These are phyloP conservation scores for Alternaria solani DNA, from an alignment of 2,329 filamentous ascomycete genomes.

Conservation along the genomic window DNA sequence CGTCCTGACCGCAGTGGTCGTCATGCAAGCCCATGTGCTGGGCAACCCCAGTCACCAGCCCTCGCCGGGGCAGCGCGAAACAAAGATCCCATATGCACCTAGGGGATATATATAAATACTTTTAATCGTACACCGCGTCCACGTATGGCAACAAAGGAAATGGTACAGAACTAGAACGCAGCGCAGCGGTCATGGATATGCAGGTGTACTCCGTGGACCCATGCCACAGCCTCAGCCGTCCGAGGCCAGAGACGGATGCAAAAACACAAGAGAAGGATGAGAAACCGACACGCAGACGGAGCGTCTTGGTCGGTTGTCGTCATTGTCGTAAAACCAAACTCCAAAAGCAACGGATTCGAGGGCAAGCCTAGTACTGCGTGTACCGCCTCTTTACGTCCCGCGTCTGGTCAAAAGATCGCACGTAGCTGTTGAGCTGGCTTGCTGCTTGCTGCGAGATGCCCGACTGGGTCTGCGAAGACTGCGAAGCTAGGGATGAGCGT, in stretches of 20 bases:
- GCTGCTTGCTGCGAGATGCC: slow-evolving; percentile 78
- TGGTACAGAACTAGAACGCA: slow-evolving; percentile 34
- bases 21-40: slow-evolving; percentile 15
- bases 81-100: slow-evolving; percentile 18
- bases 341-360: slow-evolving; percentile 8
- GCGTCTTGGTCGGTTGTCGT: slow-evolving; percentile 21
- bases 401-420: slow-evolving; percentile 86
- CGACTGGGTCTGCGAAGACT: slow-evolving; percentile 61
- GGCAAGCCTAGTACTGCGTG: slow-evolving; percentile 39
- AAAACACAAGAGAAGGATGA: slow-evolving; percentile 12
- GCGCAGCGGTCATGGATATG: slow-evolving; percentile 28
- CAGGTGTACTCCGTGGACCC: slow-evolving; percentile 33
- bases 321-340: slow-evolving; percentile 32
- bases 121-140: slow-evolving; percentile 42
- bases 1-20: slow-evolving; percentile 20
- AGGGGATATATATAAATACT: slow-evolving; percentile 40
- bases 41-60: slow-evolving; percentile 16
- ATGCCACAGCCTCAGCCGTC: slow-evolving; percentile 23
- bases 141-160: slow-evolving; percentile 29
- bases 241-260: slow-evolving; percentile 24
- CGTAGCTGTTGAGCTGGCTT: slow-evolving; percentile 83
- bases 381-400: slow-evolving; percentile 63
- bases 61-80: slow-evolving; percentile 29
- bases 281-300: slow-evolving; percentile 11
- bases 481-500: slow-evolving; percentile 82